A percentile compares a stretch with the other conserved stretches of the same genome.
phyloP scores from a whole-genome alignment of 2,329 filamentous ascomycete species.

The Cladosporium austrohemisphaericum region DNA sequence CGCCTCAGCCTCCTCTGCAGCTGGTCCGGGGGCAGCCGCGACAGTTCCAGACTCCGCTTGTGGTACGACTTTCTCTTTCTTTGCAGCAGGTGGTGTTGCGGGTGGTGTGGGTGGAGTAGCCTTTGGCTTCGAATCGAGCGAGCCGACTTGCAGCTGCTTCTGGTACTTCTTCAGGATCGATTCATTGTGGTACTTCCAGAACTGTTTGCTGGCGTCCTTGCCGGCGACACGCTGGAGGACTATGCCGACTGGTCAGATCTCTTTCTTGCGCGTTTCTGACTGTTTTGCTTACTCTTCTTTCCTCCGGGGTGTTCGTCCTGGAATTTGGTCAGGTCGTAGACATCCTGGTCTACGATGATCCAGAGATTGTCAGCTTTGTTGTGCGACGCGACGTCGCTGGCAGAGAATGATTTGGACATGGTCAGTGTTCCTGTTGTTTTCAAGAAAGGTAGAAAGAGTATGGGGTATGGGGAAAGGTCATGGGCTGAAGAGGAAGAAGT shows the following conservation, averaged over 20 bases:
- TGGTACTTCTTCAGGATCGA: slow-evolving; percentile 78
- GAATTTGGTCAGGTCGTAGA: slow-evolving; percentile 82
- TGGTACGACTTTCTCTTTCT: slow-evolving; percentile 52
- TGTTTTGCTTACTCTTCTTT: slow-evolving; percentile 58
- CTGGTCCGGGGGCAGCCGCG: slow-evolving; percentile 38
- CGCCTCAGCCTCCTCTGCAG: slow-evolving; percentile 58
- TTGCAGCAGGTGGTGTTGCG: slow-evolving; percentile 44
- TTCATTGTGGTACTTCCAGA: slow-evolving; percentile 74
- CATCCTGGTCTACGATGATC: slow-evolving; percentile 90
- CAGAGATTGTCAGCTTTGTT: slow-evolving; percentile 83
- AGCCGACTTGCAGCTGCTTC: slow-evolving; percentile 75
- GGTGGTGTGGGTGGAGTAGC: slow-evolving; percentile 50
- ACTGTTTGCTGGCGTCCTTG: slow-evolving; percentile 66
- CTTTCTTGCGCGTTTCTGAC: neutral
- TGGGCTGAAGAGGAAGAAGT: neutral
- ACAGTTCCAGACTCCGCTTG: slow-evolving; percentile 56
- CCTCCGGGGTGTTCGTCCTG: slow-evolving; percentile 50
- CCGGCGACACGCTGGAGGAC: slow-evolving; percentile 62
- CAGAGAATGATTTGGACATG: slow-evolving; percentile 87
- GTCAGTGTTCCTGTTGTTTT: neutral
- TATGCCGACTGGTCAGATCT: slow-evolving; percentile 27
- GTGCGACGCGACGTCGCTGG: slow-evolving; percentile 83
- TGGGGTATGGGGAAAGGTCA: slow-evolving; percentile 1
- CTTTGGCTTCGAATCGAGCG: slow-evolving; percentile 79
- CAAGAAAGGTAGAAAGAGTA: neutral